A percentile compares a stretch with the other conserved stretches of the same genome.
phyloP scores from a whole-genome alignment of 805 yeast genomes.

The Ogataea pilisensis region DNA sequence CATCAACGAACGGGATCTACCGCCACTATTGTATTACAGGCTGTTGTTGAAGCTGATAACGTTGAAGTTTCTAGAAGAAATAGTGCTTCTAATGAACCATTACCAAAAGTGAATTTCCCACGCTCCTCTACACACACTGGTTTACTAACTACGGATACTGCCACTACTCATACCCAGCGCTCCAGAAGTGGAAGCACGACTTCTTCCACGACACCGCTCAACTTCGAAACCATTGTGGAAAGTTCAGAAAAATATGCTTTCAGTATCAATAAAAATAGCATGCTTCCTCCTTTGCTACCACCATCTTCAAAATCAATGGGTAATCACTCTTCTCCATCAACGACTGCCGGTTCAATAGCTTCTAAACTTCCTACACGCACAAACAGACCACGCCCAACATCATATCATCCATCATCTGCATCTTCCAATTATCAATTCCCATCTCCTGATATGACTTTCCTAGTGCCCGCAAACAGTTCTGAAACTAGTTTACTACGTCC shows the following conservation, averaged over 20 bases:
- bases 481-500: slow-evolving; percentile 22
- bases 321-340: slow-evolving; percentile 31
- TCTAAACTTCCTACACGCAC: slow-evolving; percentile 29
- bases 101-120: slow-evolving; percentile 21
- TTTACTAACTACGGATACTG: slow-evolving; percentile 3
- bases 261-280: slow-evolving; percentile 4
- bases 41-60: slow-evolving; percentile 64
- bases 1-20: slow-evolving; percentile 37
- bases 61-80: slow-evolving; percentile 31
- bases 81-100: slow-evolving; percentile 22
- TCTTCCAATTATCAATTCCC: slow-evolving; percentile 23
- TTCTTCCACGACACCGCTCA: slow-evolving; percentile 10
- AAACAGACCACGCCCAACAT: slow-evolving; percentile 76
- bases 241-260: slow-evolving; percentile 31
- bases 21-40: slow-evolving; percentile 67
- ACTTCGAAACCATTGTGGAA: slow-evolving; percentile 44
- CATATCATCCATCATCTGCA: slow-evolving; percentile 68
- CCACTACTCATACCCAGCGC: slow-evolving; percentile 5
- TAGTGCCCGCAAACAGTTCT: slow-evolving; percentile 23
- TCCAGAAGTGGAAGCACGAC: slow-evolving; percentile 16
- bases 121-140: slow-evolving; percentile 31
- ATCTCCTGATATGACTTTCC: slow-evolving; percentile 28
- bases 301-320: slow-evolving; percentile 18
- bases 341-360: slow-evolving; percentile 27
- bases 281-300: slow-evolving; percentile 26